Base-by-base conservation (phyloP, 2,329 filamentous ascomycete species). In the Monosporascus sp. region DNA sequence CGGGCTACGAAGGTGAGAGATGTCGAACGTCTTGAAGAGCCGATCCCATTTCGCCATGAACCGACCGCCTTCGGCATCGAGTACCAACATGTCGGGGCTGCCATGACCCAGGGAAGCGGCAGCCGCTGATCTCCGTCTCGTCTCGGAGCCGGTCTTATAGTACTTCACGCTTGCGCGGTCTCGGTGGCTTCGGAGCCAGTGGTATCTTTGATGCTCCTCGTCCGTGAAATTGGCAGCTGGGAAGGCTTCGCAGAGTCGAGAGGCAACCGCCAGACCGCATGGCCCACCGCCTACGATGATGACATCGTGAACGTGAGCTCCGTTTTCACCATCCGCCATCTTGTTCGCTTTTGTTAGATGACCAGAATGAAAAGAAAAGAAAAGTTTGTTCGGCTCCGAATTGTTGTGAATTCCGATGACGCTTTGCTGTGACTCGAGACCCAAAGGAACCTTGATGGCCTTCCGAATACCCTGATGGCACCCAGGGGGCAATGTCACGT, bases 191-290 rank as follows among this genome's bases (percentile, higher is more conserved):
- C 78, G 78, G 52, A 90, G 85, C 85, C 88, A 91, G 67, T 89
- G 83, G 65, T 89, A 93, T n/a, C 89, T 79, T 43, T 86, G 83
- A 63, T 93, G 88, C 63, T 93, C 89, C 59, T 89, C 87, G 64
- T 93, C 88, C 0, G 89, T 92, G 70, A 93, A 93, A 50, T 91
- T 82, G 1, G 89, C 88, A 0, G 86, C 89, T 0, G 89, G 89
- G 0, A 87, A 88, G 51, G 79, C 76, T 68, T 93, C 89, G 43
- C 81, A 79, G 1, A 93, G 77, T 4, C 89, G 80, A 1, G 88
- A 83, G 8, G 89, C 87, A 6, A 88, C 81, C 5, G 87, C 87
- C 3, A 93, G 82, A 5, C 88, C 88, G 58, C 84, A 88, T 4
- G 89, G 88, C 0, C 89, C 89, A 6, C 84, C 87, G 8, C 89